Base-by-base conservation (phyloP, 2,329 filamentous ascomycete genomes). In the Penicillium griseofulvum region DNA sequence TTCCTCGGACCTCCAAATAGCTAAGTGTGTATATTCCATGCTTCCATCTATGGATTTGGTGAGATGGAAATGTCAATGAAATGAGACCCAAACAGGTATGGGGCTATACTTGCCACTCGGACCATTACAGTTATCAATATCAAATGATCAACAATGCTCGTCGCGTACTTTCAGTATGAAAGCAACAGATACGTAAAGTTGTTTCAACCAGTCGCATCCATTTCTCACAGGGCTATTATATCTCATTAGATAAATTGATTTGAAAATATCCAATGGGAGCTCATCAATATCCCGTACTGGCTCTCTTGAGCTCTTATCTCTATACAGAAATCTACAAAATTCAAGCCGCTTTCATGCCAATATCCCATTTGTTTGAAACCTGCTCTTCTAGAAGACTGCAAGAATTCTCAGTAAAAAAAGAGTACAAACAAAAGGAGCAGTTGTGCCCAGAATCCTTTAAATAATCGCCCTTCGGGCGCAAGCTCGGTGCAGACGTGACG, bases 401-500 rank as follows among this genome's bases (percentile, higher is more conserved):
- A 34, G 28, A 38, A 34, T 9, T 11, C n/a, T 4, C 12, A 33
- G 33, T 54, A 33, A 36, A 44, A 49, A 36, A 19, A 31, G 28
- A 8, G 7, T 22, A 33, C n/a, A 39, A 22, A 47, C 28, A 44
- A 49, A 47, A 8, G 46, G 42, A 50, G 43, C 39, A 51, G 44
- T 52, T 36, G 50, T 39, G 56, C 51, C 45, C 42, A 29, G 41
- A 59, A 55, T 48, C 36, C 34, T 29, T 60, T 28, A 49, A 56
- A 58, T 60, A 52, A 55, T 51, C 31, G 41, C 29, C 53, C 37
- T 52, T 52, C 58, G 58, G 63, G 60, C 54, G 56, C 55, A 55
- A 49, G 44, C 31, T 39, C 31, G 42, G 47, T 52, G 48, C 54
- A 56, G 60, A 60, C 53, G 61, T 63, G 59, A 65, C 58, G 57